Base-by-base conservation (phyloP, 2,329 filamentous ascomycete genomes). In the Ophiocordyceps camponoti-leonardi region DNA sequence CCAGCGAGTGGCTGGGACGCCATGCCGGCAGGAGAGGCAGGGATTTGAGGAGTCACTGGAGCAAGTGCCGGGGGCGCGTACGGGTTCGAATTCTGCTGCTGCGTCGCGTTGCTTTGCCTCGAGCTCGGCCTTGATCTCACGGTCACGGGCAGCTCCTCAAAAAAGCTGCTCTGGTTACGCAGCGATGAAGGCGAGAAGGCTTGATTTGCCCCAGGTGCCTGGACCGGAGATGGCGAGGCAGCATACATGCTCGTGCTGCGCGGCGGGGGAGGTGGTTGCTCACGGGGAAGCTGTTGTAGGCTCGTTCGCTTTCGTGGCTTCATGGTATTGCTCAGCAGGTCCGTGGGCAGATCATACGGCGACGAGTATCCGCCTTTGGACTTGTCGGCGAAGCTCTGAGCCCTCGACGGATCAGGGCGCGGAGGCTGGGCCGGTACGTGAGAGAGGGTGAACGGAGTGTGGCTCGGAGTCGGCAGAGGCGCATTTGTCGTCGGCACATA, bases 331-430 rank as follows among this genome's bases (percentile, higher is more conserved):
- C 50, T 56, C 35, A 65, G 53, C 28, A 98, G 74, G 46, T 95
- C 90, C 63, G 92, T 85, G 4, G 92, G 92, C 19, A 98, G 70
- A 64, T 98, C 93, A 55, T 95, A 98, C 0, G 92, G 92, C 19
- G 90, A 96, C 43, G 82, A 75, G 59, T 98, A 98, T 8, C 90
- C 88, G 46, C 85, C 85, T 63, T 94, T 96, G 3, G 86, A 69
- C 61, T 93, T 93, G 61, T 90, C 83, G 6, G 76, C 86, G 61
- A 94, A 98, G 62, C 90, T 96, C 58, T 93, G 79, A 1, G 77
- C 70, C 62, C 78, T 79, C 28, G 63, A 62, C 48, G 73, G 53
- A 49, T 72, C 66, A n/a, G 69, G 69, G 13, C 58, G 61, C 1
- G 56, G 53, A 26, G 59, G 56, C 30, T 62, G 57, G 1, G 62